Evolutionary conservation across 2,329 filamentous ascomycete species (phyloP), one percentile per base, ranked within the genome.

Genomic region (Raffaelea deltoideospora): DNA sequence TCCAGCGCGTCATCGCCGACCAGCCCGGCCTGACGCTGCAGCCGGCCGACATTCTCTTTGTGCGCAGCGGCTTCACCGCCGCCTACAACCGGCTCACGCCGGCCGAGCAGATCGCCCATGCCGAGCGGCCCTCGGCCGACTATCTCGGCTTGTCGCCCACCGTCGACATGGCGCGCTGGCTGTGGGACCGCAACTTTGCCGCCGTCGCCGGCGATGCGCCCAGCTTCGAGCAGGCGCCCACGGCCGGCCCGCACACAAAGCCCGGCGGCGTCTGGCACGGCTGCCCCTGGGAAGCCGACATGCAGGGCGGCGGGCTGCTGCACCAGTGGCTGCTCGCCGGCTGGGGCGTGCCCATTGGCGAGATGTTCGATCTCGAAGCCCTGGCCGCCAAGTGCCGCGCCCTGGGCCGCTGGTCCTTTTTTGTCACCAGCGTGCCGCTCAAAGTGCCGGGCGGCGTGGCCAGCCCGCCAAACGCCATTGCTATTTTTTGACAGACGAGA

Each of bases 271-370:
- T 31, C 29, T 41, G 42, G 39, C 33, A 24, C 21, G 32, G 39
- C 30, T 29, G 39, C 34, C 18, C 39, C 3, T 43, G 42, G 38
- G 41, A 43, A 36, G 37, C 27, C 10, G 39, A 22, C 14, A 42
- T 56, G 42, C 30, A 56, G 52, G 11, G 43, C 22, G 43, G 42
- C 37, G 45, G 41, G 10, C 37, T 41, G 43, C 32, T 47, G 23
- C 59, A 61, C 43, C 49, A 61, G 44, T 64, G 57, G 53, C 42
- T 64, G 10, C 48, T 67, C 1, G 62, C 58, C 0, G 63, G 64
- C 0, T 71, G 65, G 64, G 66, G 67, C 0, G 55, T 66, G 54
- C 61, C 64, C 1, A 63, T 67, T 27, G 64, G 64, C 0, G 64
- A 68, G 47, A 45, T 66, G 33, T 66, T 67, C 39, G 56, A 67